Percentiles rank a stretch among this genome's conserved stretches.
These are phyloP conservation scores for Candida caryicola DNA, from an alignment of 805 yeast species.

Conservation along the genomic window DNA sequence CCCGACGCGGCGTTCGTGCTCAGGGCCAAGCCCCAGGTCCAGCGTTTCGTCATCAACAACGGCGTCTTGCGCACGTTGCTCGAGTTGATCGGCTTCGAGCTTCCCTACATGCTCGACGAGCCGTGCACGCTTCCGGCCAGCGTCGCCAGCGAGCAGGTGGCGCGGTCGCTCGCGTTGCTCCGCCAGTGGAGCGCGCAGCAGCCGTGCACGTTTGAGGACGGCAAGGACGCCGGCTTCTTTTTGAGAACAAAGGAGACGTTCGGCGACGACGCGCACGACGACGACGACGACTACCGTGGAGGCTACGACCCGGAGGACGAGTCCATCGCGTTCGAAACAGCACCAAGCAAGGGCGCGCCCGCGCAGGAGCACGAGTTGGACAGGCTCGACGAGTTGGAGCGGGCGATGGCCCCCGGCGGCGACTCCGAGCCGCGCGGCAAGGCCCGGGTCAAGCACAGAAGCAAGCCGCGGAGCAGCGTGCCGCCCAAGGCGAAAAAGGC, in stretches of 20 bases:
- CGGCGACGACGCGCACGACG: conserved; percentile 14
- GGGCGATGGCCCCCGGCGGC: conserved; percentile 29
- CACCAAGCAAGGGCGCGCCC: conserved; percentile 8
- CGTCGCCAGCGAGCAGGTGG: conserved; percentile 29
- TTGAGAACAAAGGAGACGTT: conserved; percentile 24
- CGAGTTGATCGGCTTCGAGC: conserved; percentile 42
- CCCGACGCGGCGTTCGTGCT: conserved; percentile 7
- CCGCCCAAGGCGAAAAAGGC: not conserved
- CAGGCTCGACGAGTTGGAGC: conserved; percentile 35
- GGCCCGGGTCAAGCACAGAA: conserved; percentile 22
- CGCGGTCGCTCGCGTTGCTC: conserved; percentile 34
- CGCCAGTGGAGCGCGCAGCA: conserved; percentile 41
- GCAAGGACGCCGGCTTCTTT: conserved; percentile 34
- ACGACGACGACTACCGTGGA: conserved; percentile 12
- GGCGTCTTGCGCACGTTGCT: conserved; percentile 47
- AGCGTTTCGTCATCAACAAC: conserved; percentile 42
- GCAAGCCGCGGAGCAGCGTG: conserved; percentile 9
- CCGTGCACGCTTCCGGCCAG: conserved; percentile 36
- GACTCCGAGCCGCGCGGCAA: conserved; percentile 19
- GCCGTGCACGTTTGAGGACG: conserved; percentile 34
- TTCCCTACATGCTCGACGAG: conserved; percentile 41
- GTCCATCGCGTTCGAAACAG: conserved; percentile 16
- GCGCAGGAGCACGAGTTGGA: conserved; percentile 1
- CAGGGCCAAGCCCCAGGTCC: conserved; percentile 14
- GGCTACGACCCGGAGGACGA: conserved; percentile 27